Evolutionary conservation across 805 yeast species (phyloP).

Genomic region (Lipomyces oligophaga): DNA sequence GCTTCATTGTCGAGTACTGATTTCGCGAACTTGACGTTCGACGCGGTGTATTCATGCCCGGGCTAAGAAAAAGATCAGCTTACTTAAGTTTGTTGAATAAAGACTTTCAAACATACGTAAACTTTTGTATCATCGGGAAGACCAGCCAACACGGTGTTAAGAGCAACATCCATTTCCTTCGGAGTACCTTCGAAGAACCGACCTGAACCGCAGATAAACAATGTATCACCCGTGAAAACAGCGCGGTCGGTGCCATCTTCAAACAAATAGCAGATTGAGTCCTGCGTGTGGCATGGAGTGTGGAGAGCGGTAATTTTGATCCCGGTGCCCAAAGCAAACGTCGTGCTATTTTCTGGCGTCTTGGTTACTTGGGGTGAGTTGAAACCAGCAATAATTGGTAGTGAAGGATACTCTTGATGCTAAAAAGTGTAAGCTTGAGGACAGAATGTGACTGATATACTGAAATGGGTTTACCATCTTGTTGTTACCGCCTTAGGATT

Average conservation of each 20-base stretch:
- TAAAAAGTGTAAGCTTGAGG: background rate
- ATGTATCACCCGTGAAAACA: constrained; percentile 93
- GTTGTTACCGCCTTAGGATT: constrained; percentile 23
- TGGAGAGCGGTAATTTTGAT: constrained; percentile 74
- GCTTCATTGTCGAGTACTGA: constrained; percentile 56
- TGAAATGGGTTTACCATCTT: constrained; percentile 15
- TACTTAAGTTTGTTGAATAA: background rate
- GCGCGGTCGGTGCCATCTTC: constrained; percentile 68
- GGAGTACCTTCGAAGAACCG: constrained; percentile 92
- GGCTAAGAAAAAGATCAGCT: constrained; percentile 41
- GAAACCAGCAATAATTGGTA: constrained; percentile 78
- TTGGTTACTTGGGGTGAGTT: constrained; percentile 70
- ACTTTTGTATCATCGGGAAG: constrained; percentile 70
- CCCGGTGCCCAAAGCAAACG: constrained; percentile 58
- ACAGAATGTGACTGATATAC: background rate
- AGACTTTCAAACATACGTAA: constrained; percentile 39
- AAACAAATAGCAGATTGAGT: constrained; percentile 83
- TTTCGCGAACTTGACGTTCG: constrained; percentile 74
- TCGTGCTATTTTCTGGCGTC: constrained; percentile 64
- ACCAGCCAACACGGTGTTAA: constrained; percentile 53
- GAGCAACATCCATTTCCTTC: constrained; percentile 68
- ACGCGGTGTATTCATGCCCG: constrained; percentile 92
- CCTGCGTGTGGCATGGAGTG: constrained; percentile 98
- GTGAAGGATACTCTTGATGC: constrained; percentile 39
- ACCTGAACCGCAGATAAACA: constrained; percentile 94